phyloP scores from a whole-genome alignment of 768 basidiomycete genomes.

The Tricholoma bakamatsutake region DNA sequence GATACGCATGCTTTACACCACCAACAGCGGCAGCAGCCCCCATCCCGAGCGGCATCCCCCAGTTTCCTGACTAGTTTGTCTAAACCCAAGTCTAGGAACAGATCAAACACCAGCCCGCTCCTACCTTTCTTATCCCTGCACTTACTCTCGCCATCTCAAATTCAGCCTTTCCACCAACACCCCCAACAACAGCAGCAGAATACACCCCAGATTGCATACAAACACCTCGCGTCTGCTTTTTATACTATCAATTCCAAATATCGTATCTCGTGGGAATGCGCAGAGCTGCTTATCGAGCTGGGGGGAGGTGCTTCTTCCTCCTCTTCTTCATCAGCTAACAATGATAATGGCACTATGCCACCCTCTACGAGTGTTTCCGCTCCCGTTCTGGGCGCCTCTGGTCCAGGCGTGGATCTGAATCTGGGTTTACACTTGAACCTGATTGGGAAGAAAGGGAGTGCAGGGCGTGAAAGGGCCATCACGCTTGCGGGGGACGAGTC shows the following conservation, averaged over 20 bases:
- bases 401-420: background rate
- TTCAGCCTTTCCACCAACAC: constrained; percentile 2
- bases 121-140: constrained; percentile 12
- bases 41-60: constrained; percentile 44
- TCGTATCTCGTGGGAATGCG: constrained; percentile 86
- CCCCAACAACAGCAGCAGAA: constrained; percentile 4
- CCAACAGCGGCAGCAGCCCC: constrained; percentile 23
- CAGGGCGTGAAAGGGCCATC: constrained; percentile 58
- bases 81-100: constrained; percentile 41
- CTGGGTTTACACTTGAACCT: background rate
- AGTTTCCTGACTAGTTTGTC: constrained; percentile 37
- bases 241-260: constrained; percentile 70
- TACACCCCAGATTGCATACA: constrained; percentile 34
- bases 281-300: constrained; percentile 80
- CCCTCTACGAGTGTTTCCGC: constrained; percentile 38
- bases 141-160: constrained; percentile 4
- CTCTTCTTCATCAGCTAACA: background rate
- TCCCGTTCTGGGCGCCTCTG: constrained; percentile 20
- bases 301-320: constrained; percentile 44
- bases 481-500: constrained; percentile 67
- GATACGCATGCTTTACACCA: constrained; percentile 31
- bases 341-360: constrained; percentile 23
- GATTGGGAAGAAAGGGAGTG: constrained; percentile 17
- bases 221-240: constrained; percentile 52
- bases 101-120: constrained; percentile 50